phyloP scores from a whole-genome alignment of 2,329 filamentous ascomycete species.

The Talaromyces sp. region DNA sequence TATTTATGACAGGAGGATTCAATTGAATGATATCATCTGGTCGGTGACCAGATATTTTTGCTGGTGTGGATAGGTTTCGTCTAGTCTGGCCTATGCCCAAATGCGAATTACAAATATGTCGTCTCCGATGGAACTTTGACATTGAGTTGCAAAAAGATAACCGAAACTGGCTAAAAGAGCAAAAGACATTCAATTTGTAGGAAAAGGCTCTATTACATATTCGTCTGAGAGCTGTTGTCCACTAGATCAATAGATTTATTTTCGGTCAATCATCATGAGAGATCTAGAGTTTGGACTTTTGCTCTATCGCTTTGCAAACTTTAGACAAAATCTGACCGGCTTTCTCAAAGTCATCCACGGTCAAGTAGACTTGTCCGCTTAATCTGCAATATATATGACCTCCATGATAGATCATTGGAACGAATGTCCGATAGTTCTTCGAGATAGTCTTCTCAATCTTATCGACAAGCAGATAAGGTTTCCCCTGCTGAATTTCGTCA shows the following conservation, averaged over 20 bases:
- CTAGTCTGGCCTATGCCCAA: slow-evolving; percentile 6
- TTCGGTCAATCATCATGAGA: too few species aligned
- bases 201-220: slow-evolving; percentile 2
- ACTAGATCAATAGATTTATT: not conserved
- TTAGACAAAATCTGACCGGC: slow-evolving; percentile 55
- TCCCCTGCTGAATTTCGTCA: slow-evolving; percentile 45
- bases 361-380: slow-evolving; percentile 77
- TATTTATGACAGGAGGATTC: too few species aligned
- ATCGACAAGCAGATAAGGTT: slow-evolving; percentile 45
- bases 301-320: slow-evolving; percentile 37
- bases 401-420: slow-evolving; percentile 58
- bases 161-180: slow-evolving; percentile 1
- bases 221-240: not conserved
- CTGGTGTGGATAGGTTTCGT: not conserved
- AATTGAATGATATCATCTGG: too few species aligned
- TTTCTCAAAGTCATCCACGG: slow-evolving; percentile 70
- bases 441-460: slow-evolving; percentile 56
- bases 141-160: not conserved
- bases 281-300: not conserved
- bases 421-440: slow-evolving; percentile 63
- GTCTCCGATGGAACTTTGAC: slow-evolving; percentile 2
- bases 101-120: slow-evolving; percentile 7
- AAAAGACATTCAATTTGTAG: slow-evolving; percentile 7
- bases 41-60: too few species aligned
- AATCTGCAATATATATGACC: slow-evolving; percentile 65